Percentiles rank a stretch among this genome's conserved stretches.
Conservation (phyloP, 2,329 filamentous ascomycete genomes). For the Aspergillus novofumigatus region DNA sequence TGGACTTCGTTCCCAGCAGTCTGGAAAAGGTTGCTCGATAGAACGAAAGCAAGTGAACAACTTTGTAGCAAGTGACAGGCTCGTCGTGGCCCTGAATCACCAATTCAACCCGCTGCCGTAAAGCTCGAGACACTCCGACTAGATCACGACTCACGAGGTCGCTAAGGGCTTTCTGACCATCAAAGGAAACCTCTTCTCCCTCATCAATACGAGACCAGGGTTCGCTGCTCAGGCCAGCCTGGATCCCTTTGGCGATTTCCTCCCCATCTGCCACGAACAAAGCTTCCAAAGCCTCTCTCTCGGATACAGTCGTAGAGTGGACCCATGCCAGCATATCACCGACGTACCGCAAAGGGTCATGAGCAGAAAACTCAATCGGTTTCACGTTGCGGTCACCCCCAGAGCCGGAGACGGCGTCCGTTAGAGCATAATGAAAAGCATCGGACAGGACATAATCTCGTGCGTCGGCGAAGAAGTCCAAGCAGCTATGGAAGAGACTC, state of each 20-base stretch:
- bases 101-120: constrained; percentile 87
- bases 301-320: constrained; percentile 89
- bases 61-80: constrained; percentile 79
- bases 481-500: constrained; percentile 84
- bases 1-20: constrained; percentile 66
- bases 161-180: constrained; percentile 75
- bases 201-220: constrained; percentile 70
- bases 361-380: constrained; percentile 88
- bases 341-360: constrained; percentile 86
- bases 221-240: constrained; percentile 75
- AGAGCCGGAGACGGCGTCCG: constrained; percentile 61
- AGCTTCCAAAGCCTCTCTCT: constrained; percentile 85
- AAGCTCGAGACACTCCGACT: constrained; percentile 71
- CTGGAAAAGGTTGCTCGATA: constrained; percentile 82
- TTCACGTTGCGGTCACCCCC: constrained; percentile 64
- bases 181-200: constrained; percentile 59
- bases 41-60: constrained; percentile 84
- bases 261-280: constrained; percentile 88
- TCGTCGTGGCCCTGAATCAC: constrained; percentile 92
- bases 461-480: constrained; percentile 89
- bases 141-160: constrained; percentile 85
- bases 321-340: constrained; percentile 98
- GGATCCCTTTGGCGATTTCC: constrained; percentile 77
- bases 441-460: constrained; percentile 83
- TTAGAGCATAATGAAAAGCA: constrained; percentile 82